A percentile compares a stretch with the other conserved stretches of the same genome.
These are phyloP conservation scores for Mucor piriformis DNA, from an alignment of 371 early-diverging fungal genomes.

Conservation along the genomic window DNA sequence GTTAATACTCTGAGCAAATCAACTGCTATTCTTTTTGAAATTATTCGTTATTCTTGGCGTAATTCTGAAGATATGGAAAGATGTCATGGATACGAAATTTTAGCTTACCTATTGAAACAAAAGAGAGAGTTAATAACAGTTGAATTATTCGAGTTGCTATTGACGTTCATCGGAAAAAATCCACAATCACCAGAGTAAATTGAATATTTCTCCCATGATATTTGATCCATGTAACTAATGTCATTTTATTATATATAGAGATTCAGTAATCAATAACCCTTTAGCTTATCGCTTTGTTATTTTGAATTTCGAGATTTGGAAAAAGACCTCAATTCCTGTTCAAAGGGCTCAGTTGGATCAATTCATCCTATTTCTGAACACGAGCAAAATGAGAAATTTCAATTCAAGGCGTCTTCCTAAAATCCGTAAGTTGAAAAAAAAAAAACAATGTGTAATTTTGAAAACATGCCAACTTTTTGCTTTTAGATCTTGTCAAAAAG, in stretches of 20 bases:
- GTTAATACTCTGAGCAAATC: slow-evolving; percentile 61
- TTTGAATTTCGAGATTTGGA: slow-evolving; percentile 78
- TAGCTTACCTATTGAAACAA: slow-evolving; percentile 67
- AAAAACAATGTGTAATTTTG: background rate
- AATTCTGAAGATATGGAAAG: slow-evolving; percentile 79
- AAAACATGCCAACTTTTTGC: background rate
- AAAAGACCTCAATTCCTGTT: slow-evolving; percentile 57
- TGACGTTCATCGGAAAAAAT: slow-evolving; percentile 70
- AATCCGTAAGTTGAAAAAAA: slow-evolving; percentile 52
- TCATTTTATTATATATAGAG: slow-evolving; percentile 30
- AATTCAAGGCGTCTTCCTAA: slow-evolving; percentile 66
- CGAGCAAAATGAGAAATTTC: slow-evolving; percentile 58
- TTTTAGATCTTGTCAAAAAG: slow-evolving; percentile 63
- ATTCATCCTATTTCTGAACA: slow-evolving; percentile 64
- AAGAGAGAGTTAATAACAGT: slow-evolving; percentile 64
- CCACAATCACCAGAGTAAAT: slow-evolving; percentile 57
- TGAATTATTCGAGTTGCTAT: slow-evolving; percentile 62
- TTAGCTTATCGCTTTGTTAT: slow-evolving; percentile 68
- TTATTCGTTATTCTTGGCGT: slow-evolving; percentile 70
- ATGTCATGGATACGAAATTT: slow-evolving; percentile 71
- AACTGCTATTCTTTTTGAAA: slow-evolving; percentile 61
- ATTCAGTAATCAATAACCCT: slow-evolving; percentile 68
- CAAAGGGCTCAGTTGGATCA: slow-evolving; percentile 68
- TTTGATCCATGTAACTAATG: background rate
- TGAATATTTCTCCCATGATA: background rate